Conservation (phyloP, 139 green algal species). For the Chlorella sp. region DNA sequence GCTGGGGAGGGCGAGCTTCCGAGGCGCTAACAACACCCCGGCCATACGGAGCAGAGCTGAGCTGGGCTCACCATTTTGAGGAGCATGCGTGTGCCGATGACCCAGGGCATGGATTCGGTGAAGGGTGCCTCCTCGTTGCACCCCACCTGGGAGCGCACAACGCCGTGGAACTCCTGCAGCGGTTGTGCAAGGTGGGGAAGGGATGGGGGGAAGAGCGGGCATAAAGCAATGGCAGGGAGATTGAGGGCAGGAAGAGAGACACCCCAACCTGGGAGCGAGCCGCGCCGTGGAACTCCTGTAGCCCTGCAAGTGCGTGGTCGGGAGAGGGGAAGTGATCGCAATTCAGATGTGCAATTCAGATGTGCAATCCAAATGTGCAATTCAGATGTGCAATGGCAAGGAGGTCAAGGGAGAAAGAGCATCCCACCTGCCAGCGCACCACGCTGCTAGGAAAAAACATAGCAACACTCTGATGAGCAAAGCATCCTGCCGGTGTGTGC, state of each 20-base stretch:
- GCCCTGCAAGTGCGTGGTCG: too few relatives aligned
- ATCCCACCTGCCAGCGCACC: neutral
- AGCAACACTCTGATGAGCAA: too few relatives aligned
- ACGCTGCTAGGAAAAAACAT: too few relatives aligned
- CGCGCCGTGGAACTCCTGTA: neutral
- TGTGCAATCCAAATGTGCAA: too few relatives aligned
- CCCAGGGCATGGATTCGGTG: conserved; percentile 13
- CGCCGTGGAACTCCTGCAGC: conserved; percentile 31
- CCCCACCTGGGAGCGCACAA: conserved; percentile 14
- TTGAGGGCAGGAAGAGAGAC: neutral
- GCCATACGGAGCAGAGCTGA: neutral
- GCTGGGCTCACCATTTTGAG: conserved; percentile 30
- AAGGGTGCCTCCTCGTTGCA: conserved; percentile 25
- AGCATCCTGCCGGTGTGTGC: too few relatives aligned
- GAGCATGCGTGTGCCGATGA: conserved; percentile 7
- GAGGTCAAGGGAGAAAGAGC: too few relatives aligned
- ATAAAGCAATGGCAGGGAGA: neutral
- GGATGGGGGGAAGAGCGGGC: neutral
- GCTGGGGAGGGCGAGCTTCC: neutral
- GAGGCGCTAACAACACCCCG: neutral
- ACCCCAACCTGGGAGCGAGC: neutral
- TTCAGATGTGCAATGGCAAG: too few relatives aligned
- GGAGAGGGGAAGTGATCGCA: too few relatives aligned
- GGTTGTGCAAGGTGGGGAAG: neutral
- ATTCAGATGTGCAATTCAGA: too few relatives aligned